Evolutionary conservation across 345 rosid species (phyloP).

Genomic region (Moricandia moricandioides): DNA sequence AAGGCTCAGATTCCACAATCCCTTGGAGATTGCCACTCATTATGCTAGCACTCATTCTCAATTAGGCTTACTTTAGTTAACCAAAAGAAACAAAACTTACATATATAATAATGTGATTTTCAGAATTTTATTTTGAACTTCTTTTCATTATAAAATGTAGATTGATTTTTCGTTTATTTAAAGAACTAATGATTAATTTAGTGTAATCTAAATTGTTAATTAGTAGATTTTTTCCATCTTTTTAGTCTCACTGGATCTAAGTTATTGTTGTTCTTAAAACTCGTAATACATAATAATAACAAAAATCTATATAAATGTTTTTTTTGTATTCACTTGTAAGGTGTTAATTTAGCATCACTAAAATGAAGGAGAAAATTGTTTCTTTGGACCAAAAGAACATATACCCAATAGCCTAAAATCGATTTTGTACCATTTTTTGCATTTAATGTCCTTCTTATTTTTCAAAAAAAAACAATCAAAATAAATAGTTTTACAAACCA

Average conservation of each 20-base stretch:
- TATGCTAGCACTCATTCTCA: constrained; percentile 16
- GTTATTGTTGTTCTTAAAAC: neutral
- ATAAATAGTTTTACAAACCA: too few relatives aligned
- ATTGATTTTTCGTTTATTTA: neutral
- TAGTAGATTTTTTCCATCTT: neutral
- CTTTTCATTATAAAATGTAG: neutral
- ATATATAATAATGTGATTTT: neutral
- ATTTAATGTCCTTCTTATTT: too few relatives aligned
- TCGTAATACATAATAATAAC: neutral
- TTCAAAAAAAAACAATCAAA: too few relatives aligned
- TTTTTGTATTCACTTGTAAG: neutral
- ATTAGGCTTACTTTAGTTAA: neutral
- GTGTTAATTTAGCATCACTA: neutral
- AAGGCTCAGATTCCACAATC: constrained; percentile 15
- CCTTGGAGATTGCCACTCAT: constrained; percentile 23
- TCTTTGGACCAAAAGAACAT: too few relatives aligned
- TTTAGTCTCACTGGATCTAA: neutral
- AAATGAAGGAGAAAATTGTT: too few relatives aligned
- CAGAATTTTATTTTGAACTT: neutral
- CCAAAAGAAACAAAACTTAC: neutral
- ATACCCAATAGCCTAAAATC: too few relatives aligned
- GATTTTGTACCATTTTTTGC: too few relatives aligned
- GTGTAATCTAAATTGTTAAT: neutral
- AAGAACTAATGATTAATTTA: neutral
- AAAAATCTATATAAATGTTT: neutral